Percentiles rank a stretch among this genome's conserved stretches.
phyloP scores from a whole-genome alignment of 2,329 filamentous ascomycete genomes.

The Exophiala bonariae region DNA sequence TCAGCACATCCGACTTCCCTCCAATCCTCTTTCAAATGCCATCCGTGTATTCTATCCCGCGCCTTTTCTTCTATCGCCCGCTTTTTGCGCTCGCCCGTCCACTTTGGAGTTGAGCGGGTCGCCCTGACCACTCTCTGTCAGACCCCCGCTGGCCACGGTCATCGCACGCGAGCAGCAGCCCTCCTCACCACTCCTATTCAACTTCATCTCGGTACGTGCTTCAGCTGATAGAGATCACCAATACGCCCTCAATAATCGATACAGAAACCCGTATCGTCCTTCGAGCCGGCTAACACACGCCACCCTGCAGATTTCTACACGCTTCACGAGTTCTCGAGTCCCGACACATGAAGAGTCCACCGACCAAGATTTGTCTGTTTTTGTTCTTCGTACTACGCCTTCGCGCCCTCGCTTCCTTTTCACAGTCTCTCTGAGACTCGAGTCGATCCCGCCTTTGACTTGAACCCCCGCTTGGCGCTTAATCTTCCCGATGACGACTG shows the following conservation, averaged over 20 bases:
- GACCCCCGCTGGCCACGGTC: constrained; percentile 16
- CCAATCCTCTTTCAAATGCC: no score
- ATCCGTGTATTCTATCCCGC: no score
- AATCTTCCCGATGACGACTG: constrained; percentile 55
- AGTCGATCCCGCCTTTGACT: background rate
- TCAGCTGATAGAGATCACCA: background rate
- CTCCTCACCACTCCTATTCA: constrained; percentile 2
- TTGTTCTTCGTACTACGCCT: constrained; percentile 8
- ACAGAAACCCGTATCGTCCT: background rate
- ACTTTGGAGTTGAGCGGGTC: constrained; percentile 9
- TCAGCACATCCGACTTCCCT: no score
- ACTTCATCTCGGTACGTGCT: constrained; percentile 12
- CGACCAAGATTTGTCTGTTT: constrained; percentile 13
- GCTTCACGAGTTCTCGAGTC: constrained; percentile 12
- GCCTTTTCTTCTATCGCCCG: no score
- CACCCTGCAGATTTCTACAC: constrained; percentile 1
- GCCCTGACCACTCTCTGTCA: constrained; percentile 13
- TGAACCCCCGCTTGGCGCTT: background rate
- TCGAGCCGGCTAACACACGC: constrained; percentile 9
- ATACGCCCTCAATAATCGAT: background rate
- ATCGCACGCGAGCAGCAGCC: constrained; percentile 22
- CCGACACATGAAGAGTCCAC: constrained; percentile 28
- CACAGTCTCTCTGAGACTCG: background rate
- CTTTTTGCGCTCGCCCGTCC: background rate
- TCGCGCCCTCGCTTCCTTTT: background rate